Base-by-base conservation (phyloP, 768 basidiomycete species). In the Naganishia vaughanmartiniae region DNA sequence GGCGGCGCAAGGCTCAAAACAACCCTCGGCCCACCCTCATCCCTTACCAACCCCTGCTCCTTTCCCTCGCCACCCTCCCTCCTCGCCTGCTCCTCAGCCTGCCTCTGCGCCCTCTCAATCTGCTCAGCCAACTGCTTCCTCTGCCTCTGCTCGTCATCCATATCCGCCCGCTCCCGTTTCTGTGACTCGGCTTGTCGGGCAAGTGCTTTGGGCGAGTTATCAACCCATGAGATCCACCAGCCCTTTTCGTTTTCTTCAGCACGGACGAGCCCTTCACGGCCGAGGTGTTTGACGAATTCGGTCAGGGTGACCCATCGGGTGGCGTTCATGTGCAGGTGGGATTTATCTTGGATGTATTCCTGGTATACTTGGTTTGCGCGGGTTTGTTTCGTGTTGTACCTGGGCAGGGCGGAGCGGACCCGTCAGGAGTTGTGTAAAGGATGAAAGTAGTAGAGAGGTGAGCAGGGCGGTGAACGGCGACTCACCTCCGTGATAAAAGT, bases 211-310 rank as follows among this genome's bases (percentile, higher is more conserved):
- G 96, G 96, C 69, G 90, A 91, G 81, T 86, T 97, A 81, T 99
- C 96, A 66, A 99, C 91, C 96, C 96, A 99, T 42, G 89, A 88
- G 72, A 99, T 85, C 81, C 94, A 99, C 89, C 91, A 93, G 0
- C 96, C 96, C 83, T 99, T 96, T 83, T 98, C 96, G 54, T 93
- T 97, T 83, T 98, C 95, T 78, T 98, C 96, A 31, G 96, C 96
- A 73, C 91, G 87, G 5, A 89, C 91, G 67, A 96, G 84, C 39
- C 96, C 94, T 1, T 85, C 83, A 45, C 92, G 85, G 1, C 95
- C 94, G 34, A 99, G 85, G 75, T 93, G 87, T 81, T 95, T 93
- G 74, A 87, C 85, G 74, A 98, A 99, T 80, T 95, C 95, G n/a
- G 92, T 91, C 76, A 98, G 85, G 15, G 96, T 96, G 33, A 97